Evolutionary conservation across 352 stramenopile genomes (phyloP).

Genomic region (Phytophthora sansomeana): DNA sequence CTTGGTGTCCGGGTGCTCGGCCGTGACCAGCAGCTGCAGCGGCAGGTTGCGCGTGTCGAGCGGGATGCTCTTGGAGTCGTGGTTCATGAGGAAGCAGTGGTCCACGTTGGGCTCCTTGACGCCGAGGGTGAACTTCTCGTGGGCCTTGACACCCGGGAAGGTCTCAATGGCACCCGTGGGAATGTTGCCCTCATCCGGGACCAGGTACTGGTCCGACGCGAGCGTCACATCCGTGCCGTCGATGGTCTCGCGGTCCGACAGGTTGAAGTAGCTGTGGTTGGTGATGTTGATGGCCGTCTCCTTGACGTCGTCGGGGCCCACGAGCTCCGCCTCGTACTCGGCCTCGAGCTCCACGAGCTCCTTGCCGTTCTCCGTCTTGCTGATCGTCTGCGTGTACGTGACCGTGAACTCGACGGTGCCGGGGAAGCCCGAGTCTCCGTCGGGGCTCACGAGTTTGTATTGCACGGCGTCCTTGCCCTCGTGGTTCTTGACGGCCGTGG

Average conservation of each 20-base stretch:
- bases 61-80: slow-evolving; percentile 38
- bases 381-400: slow-evolving; percentile 36
- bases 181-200: slow-evolving; percentile 38
- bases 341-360: slow-evolving; percentile 32
- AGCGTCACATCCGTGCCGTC: slow-evolving; percentile 34
- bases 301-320: slow-evolving; percentile 30
- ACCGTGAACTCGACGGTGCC: slow-evolving; percentile 30
- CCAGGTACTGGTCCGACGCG: slow-evolving; percentile 33
- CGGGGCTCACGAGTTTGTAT: slow-evolving; percentile 34
- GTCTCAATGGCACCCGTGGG: slow-evolving; percentile 36
- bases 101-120: slow-evolving; percentile 40
- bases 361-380: slow-evolving; percentile 33
- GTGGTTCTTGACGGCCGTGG: slow-evolving; percentile 24
- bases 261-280: slow-evolving; percentile 44
- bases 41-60: slow-evolving; percentile 34
- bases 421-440: slow-evolving; percentile 40
- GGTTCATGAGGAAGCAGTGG: slow-evolving; percentile 40
- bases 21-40: slow-evolving; percentile 35
- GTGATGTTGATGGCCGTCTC: slow-evolving; percentile 45
- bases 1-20: slow-evolving; percentile 36
- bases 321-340: slow-evolving; percentile 37
- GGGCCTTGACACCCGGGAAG: slow-evolving; percentile 35
- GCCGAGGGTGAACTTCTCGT: slow-evolving; percentile 34
- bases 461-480: slow-evolving; percentile 33
- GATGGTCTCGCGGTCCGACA: slow-evolving; percentile 40